Conservation (phyloP, 495 filamentous ascomycete species). For the Aspergillus incahuasiensis region DNA sequence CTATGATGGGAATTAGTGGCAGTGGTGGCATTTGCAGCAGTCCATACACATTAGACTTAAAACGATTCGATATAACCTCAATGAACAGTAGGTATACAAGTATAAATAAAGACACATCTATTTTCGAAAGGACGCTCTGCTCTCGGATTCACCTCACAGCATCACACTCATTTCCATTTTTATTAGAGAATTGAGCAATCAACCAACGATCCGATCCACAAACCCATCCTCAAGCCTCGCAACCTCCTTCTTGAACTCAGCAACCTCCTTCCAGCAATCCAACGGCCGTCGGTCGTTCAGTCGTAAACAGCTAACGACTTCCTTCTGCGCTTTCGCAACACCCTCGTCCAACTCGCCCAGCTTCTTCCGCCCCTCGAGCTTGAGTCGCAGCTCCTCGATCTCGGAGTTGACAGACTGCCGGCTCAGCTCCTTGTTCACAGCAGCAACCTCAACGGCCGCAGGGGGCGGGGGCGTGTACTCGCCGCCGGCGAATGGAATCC, state of each 20-base stretch:
- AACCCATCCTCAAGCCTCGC: slow-evolving; percentile 77
- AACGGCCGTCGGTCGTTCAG: slow-evolving; percentile 84
- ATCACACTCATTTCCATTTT: background rate
- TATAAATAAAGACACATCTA: slow-evolving; percentile 12
- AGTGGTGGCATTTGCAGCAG: no score
- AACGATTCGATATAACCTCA: background rate
- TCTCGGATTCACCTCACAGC: background rate
- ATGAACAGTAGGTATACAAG: slow-evolving; percentile 18
- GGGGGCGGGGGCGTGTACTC: slow-evolving; percentile 31
- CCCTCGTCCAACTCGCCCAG: slow-evolving; percentile 59
- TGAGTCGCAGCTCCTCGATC: slow-evolving; percentile 67
- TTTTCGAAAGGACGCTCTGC: background rate
- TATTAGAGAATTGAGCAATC: slow-evolving; percentile 5
- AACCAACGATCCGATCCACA: slow-evolving; percentile 75
- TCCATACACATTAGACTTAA: background rate
- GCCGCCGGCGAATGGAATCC: slow-evolving; percentile 44
- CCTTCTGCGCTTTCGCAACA: slow-evolving; percentile 67
- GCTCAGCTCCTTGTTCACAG: slow-evolving; percentile 42
- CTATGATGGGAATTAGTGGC: no score
- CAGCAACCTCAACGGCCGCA: slow-evolving; percentile 17
- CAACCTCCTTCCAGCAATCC: slow-evolving; percentile 94
- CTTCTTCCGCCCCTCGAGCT: slow-evolving; percentile 71
- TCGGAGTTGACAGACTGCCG: slow-evolving; percentile 56
- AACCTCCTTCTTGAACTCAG: slow-evolving; percentile 82
- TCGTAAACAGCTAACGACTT: slow-evolving; percentile 77